Evolutionary conservation across 495 filamentous ascomycete genomes (phyloP), one percentile per base, ranked within the genome.

Genomic region (Astrothelium subdiscretum): DNA sequence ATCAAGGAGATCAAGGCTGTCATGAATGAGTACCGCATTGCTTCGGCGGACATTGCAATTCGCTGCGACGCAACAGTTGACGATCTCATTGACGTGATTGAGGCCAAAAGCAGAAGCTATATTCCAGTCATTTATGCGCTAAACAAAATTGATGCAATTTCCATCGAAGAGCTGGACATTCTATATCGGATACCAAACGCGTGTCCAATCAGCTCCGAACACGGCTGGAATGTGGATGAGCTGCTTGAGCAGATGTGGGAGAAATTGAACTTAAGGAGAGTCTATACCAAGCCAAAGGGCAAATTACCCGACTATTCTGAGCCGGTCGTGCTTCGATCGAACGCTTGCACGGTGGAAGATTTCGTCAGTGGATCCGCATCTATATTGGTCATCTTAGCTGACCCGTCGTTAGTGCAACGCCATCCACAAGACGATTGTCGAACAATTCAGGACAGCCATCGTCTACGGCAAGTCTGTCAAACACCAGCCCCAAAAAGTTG

Each of bases 251-350:
- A 86, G 76, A 97, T 97, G 92, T 98, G 94, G 94, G 90, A 96
- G 64, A 95, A 95, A 78, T 82, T 97, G 69, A 88, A 87, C 69
- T 80, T 98, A 62, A 84, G 89, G 64, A 82, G 94, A 69, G 87
- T 98, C 59, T 98, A 98, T 80, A 98, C 94, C 60, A 98, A 98
- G 77, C 94, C 94, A 66, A 97, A 97, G 78, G 92, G 92, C 62
- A 90, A 87, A 76, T 78, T 89, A 71, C 94, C 94, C 42, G 95
- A 98, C 75, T 98, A 97, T 76, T 85, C 83, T 63, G 79, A 87
- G 54, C 94, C 94, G 59, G 94, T 98, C 51, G 94, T 98, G 68
- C 81, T 98, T 59, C 83, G 87, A 69, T 81, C 87, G 61, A 84
- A 77, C 22, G 87, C 82, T 66, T 92, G 90, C 75, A 96, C 90